Conservation (phyloP, 2,329 filamentous ascomycete species). For the Aspergillus sp. region DNA sequence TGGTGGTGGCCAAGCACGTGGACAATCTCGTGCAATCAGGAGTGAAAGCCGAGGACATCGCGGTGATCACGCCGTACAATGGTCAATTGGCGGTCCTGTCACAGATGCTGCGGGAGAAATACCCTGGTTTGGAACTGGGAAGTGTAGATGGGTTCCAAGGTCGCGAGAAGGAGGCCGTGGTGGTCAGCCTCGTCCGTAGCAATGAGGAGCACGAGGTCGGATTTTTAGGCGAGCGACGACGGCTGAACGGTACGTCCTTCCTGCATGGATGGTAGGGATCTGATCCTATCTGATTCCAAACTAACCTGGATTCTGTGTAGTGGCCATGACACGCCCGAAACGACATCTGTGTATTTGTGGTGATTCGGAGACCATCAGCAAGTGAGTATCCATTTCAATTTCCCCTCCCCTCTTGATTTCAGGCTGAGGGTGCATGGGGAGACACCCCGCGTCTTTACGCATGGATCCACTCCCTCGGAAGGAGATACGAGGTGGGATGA, state of each 20-base stretch:
- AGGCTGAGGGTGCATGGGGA: not conserved
- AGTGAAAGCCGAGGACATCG: slow-evolving; percentile 79
- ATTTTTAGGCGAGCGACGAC: slow-evolving; percentile 86
- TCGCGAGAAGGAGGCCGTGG: slow-evolving; percentile 91
- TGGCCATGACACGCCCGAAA: slow-evolving; percentile 94
- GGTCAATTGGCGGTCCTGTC: slow-evolving; percentile 82
- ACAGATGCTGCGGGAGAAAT: slow-evolving; percentile 72
- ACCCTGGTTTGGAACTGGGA: slow-evolving; percentile 86
- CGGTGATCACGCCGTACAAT: slow-evolving; percentile 94
- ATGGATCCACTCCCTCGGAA: not conserved
- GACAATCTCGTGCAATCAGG: slow-evolving; percentile 73
- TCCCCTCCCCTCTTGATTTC: not conserved
- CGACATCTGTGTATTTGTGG: slow-evolving; percentile 87
- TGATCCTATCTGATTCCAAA: slow-evolving; percentile 9
- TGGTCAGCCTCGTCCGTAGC: slow-evolving; percentile 91
- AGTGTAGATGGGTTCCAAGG: slow-evolving; percentile 98
- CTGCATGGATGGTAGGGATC: not conserved
- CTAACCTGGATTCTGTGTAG: slow-evolving; percentile 47
- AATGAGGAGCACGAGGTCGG: slow-evolving; percentile 86
- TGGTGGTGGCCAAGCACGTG: slow-evolving; percentile 77
- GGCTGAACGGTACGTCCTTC: slow-evolving; percentile 74
- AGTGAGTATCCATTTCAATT: slow-evolving; percentile 58
- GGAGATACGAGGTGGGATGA: not conserved
- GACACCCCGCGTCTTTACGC: not conserved
- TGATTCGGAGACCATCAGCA: slow-evolving; percentile 88